Conservation (phyloP, 208 protist genomes). For the Novymonas esmeraldas region DNA sequence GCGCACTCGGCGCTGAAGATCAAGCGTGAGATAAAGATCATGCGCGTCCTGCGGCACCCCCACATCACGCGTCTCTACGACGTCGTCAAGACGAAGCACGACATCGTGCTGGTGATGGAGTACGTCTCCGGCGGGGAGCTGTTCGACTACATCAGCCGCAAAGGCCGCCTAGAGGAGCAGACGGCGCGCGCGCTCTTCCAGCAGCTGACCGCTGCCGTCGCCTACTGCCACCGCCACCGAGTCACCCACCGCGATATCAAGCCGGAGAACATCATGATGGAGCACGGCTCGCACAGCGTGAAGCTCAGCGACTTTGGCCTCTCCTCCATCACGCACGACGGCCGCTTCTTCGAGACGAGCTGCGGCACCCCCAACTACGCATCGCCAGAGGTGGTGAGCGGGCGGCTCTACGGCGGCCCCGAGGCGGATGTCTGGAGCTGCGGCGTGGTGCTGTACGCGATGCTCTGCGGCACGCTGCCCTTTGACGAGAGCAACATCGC, state of each 20-base stretch:
- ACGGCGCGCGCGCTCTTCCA: constrained; percentile 95
- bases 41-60: constrained; percentile 97
- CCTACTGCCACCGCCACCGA: constrained; percentile 96
- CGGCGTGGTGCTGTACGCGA: constrained; percentile 88
- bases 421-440: constrained; percentile 90
- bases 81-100: constrained; percentile 96
- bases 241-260: constrained; percentile 96
- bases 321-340: constrained; percentile 78
- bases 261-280: constrained; percentile 96
- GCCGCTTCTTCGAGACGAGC: constrained; percentile 85
- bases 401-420: constrained; percentile 70
- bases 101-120: constrained; percentile 98
- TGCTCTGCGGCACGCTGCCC: constrained; percentile 77
- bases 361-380: constrained; percentile 90
- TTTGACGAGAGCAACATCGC: constrained; percentile 80
- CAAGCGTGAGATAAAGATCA: constrained; percentile 97
- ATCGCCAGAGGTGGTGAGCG: constrained; percentile 83
- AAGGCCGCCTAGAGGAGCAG: constrained; percentile 92
- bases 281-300: constrained; percentile 61
- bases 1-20: constrained; percentile 89
- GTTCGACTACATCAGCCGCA: constrained; percentile 97
- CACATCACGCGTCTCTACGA: constrained; percentile 98
- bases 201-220: constrained; percentile 97
- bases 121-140: constrained; percentile 98
- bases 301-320: constrained; percentile 90